A percentile compares a stretch with the other conserved stretches of the same genome.
phyloP scores from a whole-genome alignment of 2,329 filamentous ascomycete genomes.

The Hortaea werneckii region DNA sequence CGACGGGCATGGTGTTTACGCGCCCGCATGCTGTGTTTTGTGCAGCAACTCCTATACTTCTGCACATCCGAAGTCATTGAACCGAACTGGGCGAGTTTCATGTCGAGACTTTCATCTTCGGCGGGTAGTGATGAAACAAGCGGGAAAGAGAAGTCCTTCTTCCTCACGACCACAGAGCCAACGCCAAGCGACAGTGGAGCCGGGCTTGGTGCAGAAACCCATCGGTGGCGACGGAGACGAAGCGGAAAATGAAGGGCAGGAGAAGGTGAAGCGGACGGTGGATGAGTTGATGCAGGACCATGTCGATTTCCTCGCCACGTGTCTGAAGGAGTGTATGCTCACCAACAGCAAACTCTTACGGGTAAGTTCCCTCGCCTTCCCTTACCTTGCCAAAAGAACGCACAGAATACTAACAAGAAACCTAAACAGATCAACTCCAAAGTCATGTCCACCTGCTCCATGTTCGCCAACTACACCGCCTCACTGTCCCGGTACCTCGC shows the following conservation, averaged over 20 bases:
- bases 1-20: constrained; percentile 82
- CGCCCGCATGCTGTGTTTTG: constrained; percentile 90
- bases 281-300: constrained; percentile 99
- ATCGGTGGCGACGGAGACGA: constrained; percentile 1
- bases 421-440: constrained; percentile 78
- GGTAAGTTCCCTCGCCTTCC: constrained; percentile 42
- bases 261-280: constrained; percentile 57
- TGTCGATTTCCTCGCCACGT: constrained; percentile 95
- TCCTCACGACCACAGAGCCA: not conserved
- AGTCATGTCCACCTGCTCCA: constrained; percentile 87
- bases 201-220: constrained; percentile 28
- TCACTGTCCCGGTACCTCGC: constrained; percentile 78
- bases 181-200: constrained; percentile 1
- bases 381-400: not conserved
- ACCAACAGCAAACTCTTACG: constrained; percentile 90
- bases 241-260: not conserved
- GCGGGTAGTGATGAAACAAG: constrained; percentile 33
- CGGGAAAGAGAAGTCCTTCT: not conserved
- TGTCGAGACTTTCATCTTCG: constrained; percentile 63
- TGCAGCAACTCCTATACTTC: constrained; percentile 93
- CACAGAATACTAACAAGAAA: not conserved
- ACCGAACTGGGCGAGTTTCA: constrained; percentile 90
- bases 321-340: constrained; percentile 96
- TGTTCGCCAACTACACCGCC: constrained; percentile 84
- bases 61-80: constrained; percentile 96